A percentile compares a stretch with the other conserved stretches of the same genome.
phyloP scores from a whole-genome alignment of 1,284 basidiomycete species.

The Malassezia globosa region DNA sequence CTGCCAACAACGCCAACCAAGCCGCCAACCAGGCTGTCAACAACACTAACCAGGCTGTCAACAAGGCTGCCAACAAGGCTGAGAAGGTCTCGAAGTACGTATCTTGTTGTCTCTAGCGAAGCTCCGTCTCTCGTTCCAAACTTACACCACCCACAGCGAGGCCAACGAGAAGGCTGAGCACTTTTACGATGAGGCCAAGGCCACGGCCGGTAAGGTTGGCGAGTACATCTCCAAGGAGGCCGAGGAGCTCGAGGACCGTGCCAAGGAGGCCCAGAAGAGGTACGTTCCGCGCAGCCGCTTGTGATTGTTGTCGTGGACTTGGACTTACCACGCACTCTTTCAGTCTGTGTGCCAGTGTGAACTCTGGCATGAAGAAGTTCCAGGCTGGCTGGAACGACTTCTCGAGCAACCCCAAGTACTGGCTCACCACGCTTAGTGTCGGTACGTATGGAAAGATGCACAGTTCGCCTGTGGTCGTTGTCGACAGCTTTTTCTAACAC shows the following conservation, averaged over 20 bases:
- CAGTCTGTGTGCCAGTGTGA: slow-evolving; percentile 4
- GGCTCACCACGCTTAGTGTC: slow-evolving; percentile 38
- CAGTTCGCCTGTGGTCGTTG: too few relatives aligned
- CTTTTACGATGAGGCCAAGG: slow-evolving; percentile 16
- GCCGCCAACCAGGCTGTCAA: slow-evolving; percentile 20
- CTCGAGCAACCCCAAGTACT: slow-evolving; percentile 37
- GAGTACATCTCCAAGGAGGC: slow-evolving; percentile 22
- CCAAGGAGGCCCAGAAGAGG: slow-evolving; percentile 36
- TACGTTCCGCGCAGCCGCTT: too few relatives aligned
- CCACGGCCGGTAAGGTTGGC: slow-evolving; percentile 14
- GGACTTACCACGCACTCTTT: not conserved
- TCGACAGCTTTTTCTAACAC: not conserved
- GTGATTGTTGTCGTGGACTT: too few relatives aligned
- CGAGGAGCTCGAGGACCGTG: slow-evolving; percentile 23
- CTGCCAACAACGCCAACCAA: slow-evolving; percentile 17
- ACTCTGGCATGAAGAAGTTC: slow-evolving; percentile 17
- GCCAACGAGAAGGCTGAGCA: slow-evolving; percentile 17
- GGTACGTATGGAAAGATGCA: too few relatives aligned
- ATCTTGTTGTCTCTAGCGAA: not conserved
- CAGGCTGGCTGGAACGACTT: slow-evolving; percentile 32
- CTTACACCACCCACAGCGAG: not conserved
- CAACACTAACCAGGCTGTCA: slow-evolving; percentile 23
- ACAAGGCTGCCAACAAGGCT: slow-evolving; percentile 21
- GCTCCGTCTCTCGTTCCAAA: too few relatives aligned
- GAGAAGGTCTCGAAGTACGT: slow-evolving; percentile 16